phyloP scores from a whole-genome alignment of 345 rosid species.

The Isatis tinctoria region DNA sequence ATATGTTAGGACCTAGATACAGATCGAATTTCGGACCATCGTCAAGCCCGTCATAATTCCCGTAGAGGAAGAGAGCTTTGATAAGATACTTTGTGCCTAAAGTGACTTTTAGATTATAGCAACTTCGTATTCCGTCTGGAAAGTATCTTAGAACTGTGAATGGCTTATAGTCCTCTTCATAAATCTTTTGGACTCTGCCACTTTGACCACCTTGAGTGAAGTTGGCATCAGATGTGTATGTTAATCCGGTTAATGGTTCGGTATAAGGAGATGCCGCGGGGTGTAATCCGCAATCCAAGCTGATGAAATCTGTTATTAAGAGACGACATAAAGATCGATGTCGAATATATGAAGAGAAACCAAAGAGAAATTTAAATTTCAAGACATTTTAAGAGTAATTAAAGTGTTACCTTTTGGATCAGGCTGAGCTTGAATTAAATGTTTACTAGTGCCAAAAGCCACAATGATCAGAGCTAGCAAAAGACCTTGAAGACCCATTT shows the following conservation, averaged over 20 bases:
- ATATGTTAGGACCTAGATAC: slow-evolving; percentile 38
- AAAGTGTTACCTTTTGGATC: slow-evolving; percentile 34
- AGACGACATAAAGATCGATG: neutral
- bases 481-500: slow-evolving; percentile 12
- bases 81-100: slow-evolving; percentile 31
- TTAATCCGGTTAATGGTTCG: slow-evolving; percentile 21
- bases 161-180: neutral
- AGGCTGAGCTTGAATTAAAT: slow-evolving; percentile 13
- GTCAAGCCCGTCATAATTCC: slow-evolving; percentile 40
- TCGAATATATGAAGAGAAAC: neutral
- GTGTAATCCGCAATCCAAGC: slow-evolving; percentile 43
- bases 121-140: slow-evolving; percentile 39
- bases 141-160: slow-evolving; percentile 29
- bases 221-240: slow-evolving; percentile 28
- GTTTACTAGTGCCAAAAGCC: neutral
- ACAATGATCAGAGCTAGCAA: slow-evolving; percentile 10
- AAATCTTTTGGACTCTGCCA: slow-evolving; percentile 9
- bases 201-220: slow-evolving; percentile 35
- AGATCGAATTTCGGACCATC: slow-evolving; percentile 34
- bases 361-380: neutral
- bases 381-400: neutral
- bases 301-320: slow-evolving; percentile 38
- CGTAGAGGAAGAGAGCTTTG: slow-evolving; percentile 38
- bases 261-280: slow-evolving; percentile 10
- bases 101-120: slow-evolving; percentile 28